Evolutionary conservation across 805 yeast species (phyloP).

Genomic region (Kodamaea nitidulidarum): DNA sequence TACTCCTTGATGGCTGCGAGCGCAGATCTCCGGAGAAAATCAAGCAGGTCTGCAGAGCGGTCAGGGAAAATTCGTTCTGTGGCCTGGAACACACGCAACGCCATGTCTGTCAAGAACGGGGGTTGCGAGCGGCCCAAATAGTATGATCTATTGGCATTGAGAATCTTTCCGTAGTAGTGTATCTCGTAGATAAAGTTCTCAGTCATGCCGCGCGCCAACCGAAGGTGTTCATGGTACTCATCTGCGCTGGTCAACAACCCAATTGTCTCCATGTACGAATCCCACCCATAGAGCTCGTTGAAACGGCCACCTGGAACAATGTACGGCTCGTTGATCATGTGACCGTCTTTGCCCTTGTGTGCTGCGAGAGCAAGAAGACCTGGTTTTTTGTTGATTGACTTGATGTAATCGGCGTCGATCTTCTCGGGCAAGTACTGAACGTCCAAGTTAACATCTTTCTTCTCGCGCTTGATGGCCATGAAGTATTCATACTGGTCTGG

Average conservation of each 20-base stretch:
- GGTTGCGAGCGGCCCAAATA: slow-evolving; percentile 93
- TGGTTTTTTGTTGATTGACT: slow-evolving; percentile 74
- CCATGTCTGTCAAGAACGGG: slow-evolving; percentile 94
- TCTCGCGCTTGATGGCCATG: slow-evolving; percentile 44
- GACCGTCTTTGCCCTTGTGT: slow-evolving; percentile 49
- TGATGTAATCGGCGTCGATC: slow-evolving; percentile 73
- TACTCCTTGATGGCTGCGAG: slow-evolving; percentile 86
- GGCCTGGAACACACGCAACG: slow-evolving; percentile 60
- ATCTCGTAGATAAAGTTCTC: slow-evolving; percentile 90
- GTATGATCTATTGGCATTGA: slow-evolving; percentile 91
- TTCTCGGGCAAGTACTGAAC: slow-evolving; percentile 73
- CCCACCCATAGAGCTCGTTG: slow-evolving; percentile 98
- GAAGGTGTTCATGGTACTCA: slow-evolving; percentile 42
- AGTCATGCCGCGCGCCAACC: slow-evolving; percentile 83
- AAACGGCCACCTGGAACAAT: slow-evolving; percentile 97
- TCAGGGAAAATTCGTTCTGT: slow-evolving; percentile 46
- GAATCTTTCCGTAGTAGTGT: slow-evolving; percentile 82
- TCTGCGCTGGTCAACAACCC: slow-evolving; percentile 66
- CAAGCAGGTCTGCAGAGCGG: slow-evolving; percentile 38
- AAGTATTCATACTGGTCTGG: slow-evolving; percentile 72
- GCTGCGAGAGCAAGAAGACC: slow-evolving; percentile 83
- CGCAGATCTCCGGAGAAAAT: slow-evolving; percentile 61
- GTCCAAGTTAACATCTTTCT: slow-evolving; percentile 59
- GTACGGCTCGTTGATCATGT: slow-evolving; percentile 70
- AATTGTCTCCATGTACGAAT: slow-evolving; percentile 85